Percentiles rank a stretch among this genome's conserved stretches.
Evolutionary conservation across 768 basidiomycete genomes (phyloP).

Genomic region (Pulveroboletus sp.): DNA sequence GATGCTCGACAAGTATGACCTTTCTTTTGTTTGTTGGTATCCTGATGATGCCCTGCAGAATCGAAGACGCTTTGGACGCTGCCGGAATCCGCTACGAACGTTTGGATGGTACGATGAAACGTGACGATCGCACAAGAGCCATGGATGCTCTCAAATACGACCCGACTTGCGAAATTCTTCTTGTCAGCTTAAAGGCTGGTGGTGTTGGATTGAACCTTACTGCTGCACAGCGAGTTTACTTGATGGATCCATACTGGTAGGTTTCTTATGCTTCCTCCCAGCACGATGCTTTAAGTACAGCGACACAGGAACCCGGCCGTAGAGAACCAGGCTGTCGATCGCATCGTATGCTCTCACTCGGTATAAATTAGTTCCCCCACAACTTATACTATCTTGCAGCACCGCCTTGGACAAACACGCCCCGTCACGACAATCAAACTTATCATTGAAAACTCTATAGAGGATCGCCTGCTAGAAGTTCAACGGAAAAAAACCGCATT

Average conservation of each 20-base stretch:
- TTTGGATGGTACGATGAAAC: conserved; percentile 96
- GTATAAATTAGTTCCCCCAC: background rate
- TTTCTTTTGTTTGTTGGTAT: background rate
- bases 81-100: conserved; percentile 86
- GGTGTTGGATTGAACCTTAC: conserved; percentile 97
- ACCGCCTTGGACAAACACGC: conserved; percentile 91
- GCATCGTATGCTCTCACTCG: conserved; percentile 64
- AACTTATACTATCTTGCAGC: conserved; percentile 43
- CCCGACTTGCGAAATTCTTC: conserved; percentile 86
- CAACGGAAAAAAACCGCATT: conserved; percentile 93
- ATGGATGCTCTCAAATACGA: conserved; percentile 93
- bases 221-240: conserved; percentile 87
- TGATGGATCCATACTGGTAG: conserved; percentile 97
- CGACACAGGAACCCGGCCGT: conserved; percentile 86
- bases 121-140: conserved; percentile 86
- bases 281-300: background rate
- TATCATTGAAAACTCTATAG: conserved; percentile 93
- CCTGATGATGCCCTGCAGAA: conserved; percentile 39
- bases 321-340: conserved; percentile 97
- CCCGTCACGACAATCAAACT: conserved; percentile 91
- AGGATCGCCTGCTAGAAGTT: conserved; percentile 87
- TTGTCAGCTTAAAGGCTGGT: conserved; percentile 95
- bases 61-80: conserved; percentile 85
- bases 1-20: conserved; percentile 83
- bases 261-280: background rate